Conservation (phyloP, 768 basidiomycete species). For the Macrolepiota dolichaula region DNA sequence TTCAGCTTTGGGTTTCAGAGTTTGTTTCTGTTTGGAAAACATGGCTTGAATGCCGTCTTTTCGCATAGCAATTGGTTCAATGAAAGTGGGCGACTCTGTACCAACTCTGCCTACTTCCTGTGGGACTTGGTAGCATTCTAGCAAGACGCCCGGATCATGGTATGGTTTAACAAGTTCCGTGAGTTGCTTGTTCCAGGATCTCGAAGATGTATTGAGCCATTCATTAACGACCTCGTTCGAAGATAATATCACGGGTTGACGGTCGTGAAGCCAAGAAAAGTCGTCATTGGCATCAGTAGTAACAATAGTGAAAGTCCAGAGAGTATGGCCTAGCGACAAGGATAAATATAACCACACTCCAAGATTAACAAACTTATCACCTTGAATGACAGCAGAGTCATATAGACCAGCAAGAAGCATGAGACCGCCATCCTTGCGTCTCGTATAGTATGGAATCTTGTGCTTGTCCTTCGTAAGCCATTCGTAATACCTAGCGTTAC, state of each 20-base stretch:
- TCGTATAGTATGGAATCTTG: constrained; percentile 80
- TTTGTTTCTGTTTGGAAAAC: constrained; percentile 61
- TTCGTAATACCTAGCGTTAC: constrained; percentile 77
- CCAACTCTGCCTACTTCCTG: constrained; percentile 91
- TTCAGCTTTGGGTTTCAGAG: not conserved
- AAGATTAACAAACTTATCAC: constrained; percentile 25
- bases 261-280: constrained; percentile 86
- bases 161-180: constrained; percentile 60
- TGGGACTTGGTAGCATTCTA: constrained; percentile 85
- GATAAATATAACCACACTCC: not conserved
- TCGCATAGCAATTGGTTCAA: constrained; percentile 73
- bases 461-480: constrained; percentile 85
- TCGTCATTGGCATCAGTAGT: constrained; percentile 74
- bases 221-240: constrained; percentile 50
- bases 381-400: constrained; percentile 67
- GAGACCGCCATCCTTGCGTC: constrained; percentile 56
- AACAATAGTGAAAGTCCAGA: constrained; percentile 88
- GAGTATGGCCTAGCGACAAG: constrained; percentile 38
- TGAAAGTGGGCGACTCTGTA: constrained; percentile 75
- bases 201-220: constrained; percentile 81
- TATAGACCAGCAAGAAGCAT: constrained; percentile 90
- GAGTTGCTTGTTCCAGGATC: constrained; percentile 61
- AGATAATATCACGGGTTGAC: constrained; percentile 80
- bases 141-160: constrained; percentile 39
- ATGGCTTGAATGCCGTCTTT: constrained; percentile 86